Conservation (phyloP, 176 grass and related monocot genomes). For the Aegilops longissima region DNA sequence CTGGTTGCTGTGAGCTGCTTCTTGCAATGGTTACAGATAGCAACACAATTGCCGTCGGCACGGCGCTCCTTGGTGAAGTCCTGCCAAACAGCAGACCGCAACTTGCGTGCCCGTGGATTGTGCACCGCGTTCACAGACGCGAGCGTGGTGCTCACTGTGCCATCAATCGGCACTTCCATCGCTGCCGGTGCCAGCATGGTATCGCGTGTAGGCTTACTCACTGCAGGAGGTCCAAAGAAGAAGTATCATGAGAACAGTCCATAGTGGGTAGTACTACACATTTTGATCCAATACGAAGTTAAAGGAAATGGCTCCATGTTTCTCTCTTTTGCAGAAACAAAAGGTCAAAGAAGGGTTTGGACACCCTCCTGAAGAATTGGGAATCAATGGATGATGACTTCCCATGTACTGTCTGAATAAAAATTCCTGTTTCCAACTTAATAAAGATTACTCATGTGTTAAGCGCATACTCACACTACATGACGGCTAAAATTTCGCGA, state of each 20-base stretch:
- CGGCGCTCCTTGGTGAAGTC: conserved; percentile 95
- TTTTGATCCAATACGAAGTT: background rate
- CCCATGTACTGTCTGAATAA: background rate
- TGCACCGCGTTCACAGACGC: conserved; percentile 32
- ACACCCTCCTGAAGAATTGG: background rate
- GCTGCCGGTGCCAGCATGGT: conserved; percentile 52
- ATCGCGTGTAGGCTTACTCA: conserved; percentile 4
- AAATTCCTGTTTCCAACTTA: conserved; percentile 5
- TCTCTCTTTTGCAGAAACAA: background rate
- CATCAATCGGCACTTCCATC: conserved; percentile 36
- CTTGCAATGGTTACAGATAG: conserved; percentile 98
- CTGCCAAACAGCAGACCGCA: conserved; percentile 91
- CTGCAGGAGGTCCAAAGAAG: conserved; percentile 38
- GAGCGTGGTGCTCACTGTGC: conserved; percentile 31
- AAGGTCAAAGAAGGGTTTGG: background rate
- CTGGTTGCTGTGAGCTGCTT: conserved; percentile 99
- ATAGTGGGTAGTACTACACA: background rate
- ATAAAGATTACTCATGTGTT: background rate
- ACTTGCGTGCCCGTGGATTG: conserved; percentile 75
- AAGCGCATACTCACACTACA: background rate
- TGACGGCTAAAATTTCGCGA: background rate
- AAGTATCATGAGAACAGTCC: conserved; percentile 6
- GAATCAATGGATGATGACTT: conserved; percentile 10
- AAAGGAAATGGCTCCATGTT: background rate
- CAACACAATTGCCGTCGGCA: conserved; percentile 75